Evolutionary conservation across 306 rosid genomes (phyloP).

Genomic region (apple (Malus domestica)): ASM211411v1 NC_041790.1:29007001-29007500

Average conservation of each 20-base stretch:
- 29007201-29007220: too few relatives aligned
- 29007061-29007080: background rate
- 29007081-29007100: background rate
- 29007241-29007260: accelerated
- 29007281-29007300: too few relatives aligned
- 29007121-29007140: too few relatives aligned
- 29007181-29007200: too few relatives aligned
- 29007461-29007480: background rate
- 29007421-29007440: background rate
- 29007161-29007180: too few relatives aligned
- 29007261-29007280: too few relatives aligned
- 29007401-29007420: background rate
- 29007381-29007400: too few relatives aligned
- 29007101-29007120: background rate
- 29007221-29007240: too few relatives aligned
- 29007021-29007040: background rate
- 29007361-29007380: background rate
- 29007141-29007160: too few relatives aligned
- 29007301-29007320: too few relatives aligned
- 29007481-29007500: background rate
- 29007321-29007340: too few relatives aligned
- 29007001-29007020: background rate
- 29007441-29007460: background rate
- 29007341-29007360: too few relatives aligned
- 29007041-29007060: background rate